A percentile compares a stretch with the other conserved stretches of the same genome.
Evolutionary conservation across 2,329 filamentous ascomycete species (phyloP).

Genomic region (Ophioceras dolichostomum): DNA sequence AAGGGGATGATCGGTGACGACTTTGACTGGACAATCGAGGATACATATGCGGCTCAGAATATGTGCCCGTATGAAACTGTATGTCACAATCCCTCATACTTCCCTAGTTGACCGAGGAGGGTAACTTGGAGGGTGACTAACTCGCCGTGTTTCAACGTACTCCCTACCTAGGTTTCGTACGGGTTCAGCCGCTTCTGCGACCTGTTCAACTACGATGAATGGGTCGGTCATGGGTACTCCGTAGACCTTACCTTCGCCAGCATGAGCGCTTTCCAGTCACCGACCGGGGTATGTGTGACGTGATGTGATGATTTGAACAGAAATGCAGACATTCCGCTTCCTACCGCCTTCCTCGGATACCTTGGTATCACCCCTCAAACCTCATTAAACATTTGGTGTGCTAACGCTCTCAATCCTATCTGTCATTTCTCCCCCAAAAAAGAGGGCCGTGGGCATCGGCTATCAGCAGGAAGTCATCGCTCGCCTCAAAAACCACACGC

Average conservation of each 20-base stretch:
- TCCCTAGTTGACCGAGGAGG: not conserved
- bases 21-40: conserved; percentile 51
- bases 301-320: too few relatives aligned
- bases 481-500: conserved; percentile 53
- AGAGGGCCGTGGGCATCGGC: conserved; percentile 60
- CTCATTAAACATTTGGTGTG: too few relatives aligned
- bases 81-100: conserved; percentile 5
- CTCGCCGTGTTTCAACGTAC: too few relatives aligned
- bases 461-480: conserved; percentile 64
- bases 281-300: conserved; percentile 37
- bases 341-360: too few relatives aligned
- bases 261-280: conserved; percentile 48
- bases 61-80: conserved; percentile 67
- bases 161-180: conserved; percentile 51
- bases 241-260: conserved; percentile 55
- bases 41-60: conserved; percentile 56
- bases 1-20: conserved; percentile 37
- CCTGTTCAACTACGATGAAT: conserved; percentile 65
- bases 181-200: conserved; percentile 65
- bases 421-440: conserved; percentile 16
- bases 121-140: not conserved
- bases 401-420: conserved; percentile 21
- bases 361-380: too few relatives aligned
- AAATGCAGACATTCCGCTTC: too few relatives aligned
- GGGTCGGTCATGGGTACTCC: conserved; percentile 59